Evolutionary conservation across 2,329 filamentous ascomycete genomes (phyloP), one percentile per base, ranked within the genome.

Genomic region (Orbilia quercus): DNA sequence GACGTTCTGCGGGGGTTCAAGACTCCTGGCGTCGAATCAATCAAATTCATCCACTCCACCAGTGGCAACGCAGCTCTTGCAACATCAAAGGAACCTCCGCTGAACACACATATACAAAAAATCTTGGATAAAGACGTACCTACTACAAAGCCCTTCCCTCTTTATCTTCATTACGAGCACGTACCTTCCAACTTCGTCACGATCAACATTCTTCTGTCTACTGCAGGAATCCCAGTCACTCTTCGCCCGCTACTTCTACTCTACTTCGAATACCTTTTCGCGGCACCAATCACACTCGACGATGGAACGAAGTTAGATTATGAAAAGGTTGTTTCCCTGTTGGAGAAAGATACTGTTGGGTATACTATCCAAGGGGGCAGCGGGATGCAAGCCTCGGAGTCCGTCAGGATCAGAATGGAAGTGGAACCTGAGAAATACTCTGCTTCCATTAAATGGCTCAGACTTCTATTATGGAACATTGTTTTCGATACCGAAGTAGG

Each of bases 151-250:
- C 84, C 14, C 80, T 89, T n/a, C 90, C 69, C 92, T 0, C 83
- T 98, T 1, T 99, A 97, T 81, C 85, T 99, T n/a, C 94, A 99
- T 81, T 99, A 96, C 76, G 95, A 99, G 81, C 89, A 96, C 78
- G 92, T 98, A 12, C 89, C 90, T 1, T 96, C 91, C 70, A 96
- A 92, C 79, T 99, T 99, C 80, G 92, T 96, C 5, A 90, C 94
- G 77, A 85, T 98, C 67, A 89, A 88, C 51, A 81, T 98, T 20
- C 87, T 95, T 64, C 84, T 98, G 54, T 91, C 91, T 58, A 96
- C 92, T 0, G 86, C 88, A 1, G 84, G 87, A 31, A 84, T 97
- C 0, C 91, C 93, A 0, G 85, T 90, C n/a, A 87, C 93, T 75
- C 85, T 94, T 70, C 92, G 94, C 79, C 95, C 95, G 2, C 82